Percentiles rank a stretch among this genome's conserved stretches.
Evolutionary conservation across 2,329 filamentous ascomycete genomes (phyloP).

Genomic region (Thelonectria discophora): DNA sequence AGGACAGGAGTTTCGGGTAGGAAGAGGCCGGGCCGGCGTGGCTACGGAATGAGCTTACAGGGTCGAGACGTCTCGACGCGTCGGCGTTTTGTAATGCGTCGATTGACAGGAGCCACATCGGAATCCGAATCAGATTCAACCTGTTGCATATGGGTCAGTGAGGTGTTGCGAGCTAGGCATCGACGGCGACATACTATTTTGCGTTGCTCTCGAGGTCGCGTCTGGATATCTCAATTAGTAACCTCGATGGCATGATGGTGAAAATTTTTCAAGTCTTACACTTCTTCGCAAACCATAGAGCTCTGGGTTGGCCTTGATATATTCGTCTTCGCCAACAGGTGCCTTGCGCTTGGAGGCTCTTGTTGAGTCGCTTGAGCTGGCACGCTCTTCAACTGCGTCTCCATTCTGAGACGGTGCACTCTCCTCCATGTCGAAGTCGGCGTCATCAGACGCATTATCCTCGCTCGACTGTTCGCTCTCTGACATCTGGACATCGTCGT

Average conservation of each 20-base stretch:
- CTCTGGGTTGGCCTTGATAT: constrained; percentile 90
- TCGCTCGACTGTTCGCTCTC: constrained; percentile 59
- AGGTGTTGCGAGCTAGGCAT: constrained; percentile 4
- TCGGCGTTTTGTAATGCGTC: constrained; percentile 73
- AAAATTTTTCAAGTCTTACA: constrained; percentile 64
- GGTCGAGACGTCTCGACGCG: constrained; percentile 72
- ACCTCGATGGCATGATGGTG: constrained; percentile 39
- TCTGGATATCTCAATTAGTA: constrained; percentile 51
- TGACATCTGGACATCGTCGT: constrained; percentile 53
- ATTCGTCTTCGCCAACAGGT: constrained; percentile 76
- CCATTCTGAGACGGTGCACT: constrained; percentile 59
- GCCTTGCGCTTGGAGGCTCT: constrained; percentile 78
- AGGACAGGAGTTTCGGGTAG: constrained; percentile 29
- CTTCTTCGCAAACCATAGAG: constrained; percentile 94
- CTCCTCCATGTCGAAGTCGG: constrained; percentile 79
- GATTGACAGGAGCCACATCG: constrained; percentile 66
- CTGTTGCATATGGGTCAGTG: constrained; percentile 44
- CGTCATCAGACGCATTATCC: constrained; percentile 70
- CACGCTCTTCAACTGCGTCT: constrained; percentile 62
- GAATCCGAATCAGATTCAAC: constrained; percentile 73
- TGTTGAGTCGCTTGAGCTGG: constrained; percentile 75
- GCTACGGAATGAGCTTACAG: constrained; percentile 57
- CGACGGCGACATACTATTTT: constrained; percentile 59
- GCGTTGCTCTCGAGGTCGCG: constrained; percentile 65
- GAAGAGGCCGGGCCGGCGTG: neutral